A percentile compares a stretch with the other conserved stretches of the same genome.
phyloP scores from a whole-genome alignment of 2,329 filamentous ascomycete genomes.

The Colletotrichum gigasporum region DNA sequence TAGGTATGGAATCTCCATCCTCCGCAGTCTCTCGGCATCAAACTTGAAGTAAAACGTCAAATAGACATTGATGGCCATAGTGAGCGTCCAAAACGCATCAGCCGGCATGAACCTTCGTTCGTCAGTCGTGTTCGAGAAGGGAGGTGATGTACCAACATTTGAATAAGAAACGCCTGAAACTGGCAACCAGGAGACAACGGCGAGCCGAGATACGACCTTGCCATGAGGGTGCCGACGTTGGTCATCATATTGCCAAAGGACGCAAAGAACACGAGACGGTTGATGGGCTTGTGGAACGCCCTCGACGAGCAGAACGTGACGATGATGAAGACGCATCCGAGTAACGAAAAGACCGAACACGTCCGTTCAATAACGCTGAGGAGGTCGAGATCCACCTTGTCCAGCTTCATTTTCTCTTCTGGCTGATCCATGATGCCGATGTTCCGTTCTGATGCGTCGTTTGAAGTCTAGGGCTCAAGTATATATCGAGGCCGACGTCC shows the following conservation, averaged over 20 bases:
- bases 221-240: constrained; percentile 81
- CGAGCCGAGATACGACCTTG: constrained; percentile 64
- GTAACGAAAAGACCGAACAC: constrained; percentile 75
- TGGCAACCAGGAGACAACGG: constrained; percentile 67
- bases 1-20: constrained; percentile 77
- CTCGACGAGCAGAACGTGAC: constrained; percentile 73
- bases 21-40: constrained; percentile 69
- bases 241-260: constrained; percentile 83
- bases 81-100: constrained; percentile 79
- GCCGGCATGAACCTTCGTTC: constrained; percentile 77
- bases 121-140: constrained; percentile 16
- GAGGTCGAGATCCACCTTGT: constrained; percentile 54
- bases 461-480: background rate
- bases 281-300: constrained; percentile 86
- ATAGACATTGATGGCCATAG: constrained; percentile 87
- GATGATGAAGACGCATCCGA: constrained; percentile 78
- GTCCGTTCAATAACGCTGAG: constrained; percentile 73
- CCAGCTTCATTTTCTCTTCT: constrained; percentile 7
- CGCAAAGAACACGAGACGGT: constrained; percentile 84
- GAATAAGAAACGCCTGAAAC: constrained; percentile 81
- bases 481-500: background rate
- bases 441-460: background rate
- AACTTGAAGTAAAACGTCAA: constrained; percentile 82
- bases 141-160: constrained; percentile 71
- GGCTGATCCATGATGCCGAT: background rate